A percentile compares a stretch with the other conserved stretches of the same genome.
Evolutionary conservation across 179 eudicot genomes (phyloP).

Genomic region (Spinacia oleracea): DNA sequence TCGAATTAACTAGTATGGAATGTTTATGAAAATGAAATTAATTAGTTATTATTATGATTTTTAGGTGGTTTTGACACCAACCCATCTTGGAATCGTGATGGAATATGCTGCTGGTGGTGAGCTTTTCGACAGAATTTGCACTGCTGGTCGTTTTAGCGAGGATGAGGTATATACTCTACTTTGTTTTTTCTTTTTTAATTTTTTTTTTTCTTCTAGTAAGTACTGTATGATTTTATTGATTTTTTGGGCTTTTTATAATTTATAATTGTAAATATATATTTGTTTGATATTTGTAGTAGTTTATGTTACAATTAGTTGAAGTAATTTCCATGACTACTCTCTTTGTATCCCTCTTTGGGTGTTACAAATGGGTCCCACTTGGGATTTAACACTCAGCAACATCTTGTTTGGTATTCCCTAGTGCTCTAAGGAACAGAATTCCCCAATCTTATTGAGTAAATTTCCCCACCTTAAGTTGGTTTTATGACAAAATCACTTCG

Average conservation of each 20-base stretch:
- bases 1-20: neutral
- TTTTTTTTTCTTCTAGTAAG: neutral
- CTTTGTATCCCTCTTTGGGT: neutral
- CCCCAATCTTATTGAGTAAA: neutral
- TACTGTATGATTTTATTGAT: neutral
- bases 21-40: neutral
- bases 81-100: conserved; percentile 52
- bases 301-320: neutral
- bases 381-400: neutral
- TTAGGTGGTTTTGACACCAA: conserved; percentile 44
- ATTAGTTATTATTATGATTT: neutral
- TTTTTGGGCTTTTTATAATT: neutral
- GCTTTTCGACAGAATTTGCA: conserved; percentile 51
- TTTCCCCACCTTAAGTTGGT: neutral
- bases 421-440: neutral
- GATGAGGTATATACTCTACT: conserved; percentile 34
- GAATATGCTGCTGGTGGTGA: conserved; percentile 55
- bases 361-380: conserved; percentile 17
- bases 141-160: conserved; percentile 51
- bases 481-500: neutral
- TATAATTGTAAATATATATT: neutral
- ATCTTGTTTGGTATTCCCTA: neutral
- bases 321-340: neutral
- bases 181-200: neutral
- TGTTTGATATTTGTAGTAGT: neutral